phyloP scores from a whole-genome alignment of 352 stramenopile species.

The Phytophthora pistaciae region DNA sequence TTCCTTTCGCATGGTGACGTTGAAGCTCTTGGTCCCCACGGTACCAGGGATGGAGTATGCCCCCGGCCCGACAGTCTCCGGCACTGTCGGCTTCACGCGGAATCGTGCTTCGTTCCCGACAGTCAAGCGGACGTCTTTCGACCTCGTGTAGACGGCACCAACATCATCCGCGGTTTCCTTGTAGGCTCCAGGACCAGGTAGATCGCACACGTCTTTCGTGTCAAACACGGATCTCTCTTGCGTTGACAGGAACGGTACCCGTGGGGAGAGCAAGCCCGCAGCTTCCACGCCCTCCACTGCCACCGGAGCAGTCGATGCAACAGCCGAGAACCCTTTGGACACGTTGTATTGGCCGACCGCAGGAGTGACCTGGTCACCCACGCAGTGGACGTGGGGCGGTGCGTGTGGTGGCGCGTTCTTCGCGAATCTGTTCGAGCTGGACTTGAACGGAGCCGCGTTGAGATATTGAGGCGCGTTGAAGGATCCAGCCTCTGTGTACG shows the following conservation, averaged over 20 bases:
- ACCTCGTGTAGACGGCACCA: slow-evolving; percentile 38
- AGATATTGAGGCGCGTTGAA: slow-evolving; percentile 47
- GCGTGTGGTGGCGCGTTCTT: slow-evolving; percentile 49
- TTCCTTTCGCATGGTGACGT: slow-evolving; percentile 64
- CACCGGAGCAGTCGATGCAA: slow-evolving; percentile 3
- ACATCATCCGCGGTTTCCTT: slow-evolving; percentile 16
- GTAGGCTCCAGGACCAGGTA: slow-evolving; percentile 66
- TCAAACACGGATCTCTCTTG: slow-evolving; percentile 56
- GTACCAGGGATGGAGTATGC: slow-evolving; percentile 64
- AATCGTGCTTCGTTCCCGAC: slow-evolving; percentile 64
- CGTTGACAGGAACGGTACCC: slow-evolving; percentile 54
- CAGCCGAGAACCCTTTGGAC: slow-evolving; percentile 30
- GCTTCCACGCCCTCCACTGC: slow-evolving; percentile 15
- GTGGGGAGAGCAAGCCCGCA: slow-evolving; percentile 18
- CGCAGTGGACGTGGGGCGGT: slow-evolving; percentile 60
- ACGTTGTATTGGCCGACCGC: slow-evolving; percentile 69
- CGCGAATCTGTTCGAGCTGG: slow-evolving; percentile 58
- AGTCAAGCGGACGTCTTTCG: slow-evolving; percentile 47
- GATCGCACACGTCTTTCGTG: slow-evolving; percentile 42
- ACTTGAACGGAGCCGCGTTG: slow-evolving; percentile 70
- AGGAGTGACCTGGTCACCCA: slow-evolving; percentile 50
- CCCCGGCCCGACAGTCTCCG: slow-evolving; percentile 53
- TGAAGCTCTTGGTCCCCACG: slow-evolving; percentile 74
- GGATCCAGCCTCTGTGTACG: slow-evolving; percentile 52
- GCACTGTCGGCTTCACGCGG: slow-evolving; percentile 59